Conservation (phyloP, 192 early-diverging fungal genomes). For the Paraglomus brasilianum region DNA sequence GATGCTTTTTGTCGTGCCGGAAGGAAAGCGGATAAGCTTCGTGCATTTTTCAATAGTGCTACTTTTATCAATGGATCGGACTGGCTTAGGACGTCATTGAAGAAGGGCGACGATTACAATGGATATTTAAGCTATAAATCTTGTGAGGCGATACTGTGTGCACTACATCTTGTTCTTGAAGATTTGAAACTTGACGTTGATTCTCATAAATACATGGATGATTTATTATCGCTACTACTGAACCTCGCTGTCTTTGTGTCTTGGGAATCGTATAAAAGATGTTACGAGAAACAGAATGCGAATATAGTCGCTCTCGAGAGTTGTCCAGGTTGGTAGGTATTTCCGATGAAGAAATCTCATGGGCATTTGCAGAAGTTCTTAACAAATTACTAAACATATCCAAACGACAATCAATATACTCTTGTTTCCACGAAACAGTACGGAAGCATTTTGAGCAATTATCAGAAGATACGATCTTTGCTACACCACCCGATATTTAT, state of each 20-base stretch:
- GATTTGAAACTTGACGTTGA: slow-evolving; percentile 48
- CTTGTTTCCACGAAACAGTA: not conserved
- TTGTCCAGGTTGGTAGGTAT: slow-evolving; percentile 24
- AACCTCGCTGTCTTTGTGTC: slow-evolving; percentile 33
- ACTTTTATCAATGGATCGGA: slow-evolving; percentile 13
- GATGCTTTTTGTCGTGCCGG: slow-evolving; percentile 23
- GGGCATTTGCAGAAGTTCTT: not conserved
- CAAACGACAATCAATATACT: not conserved
- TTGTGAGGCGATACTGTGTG: slow-evolving; percentile 34
- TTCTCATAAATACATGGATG: slow-evolving; percentile 33
- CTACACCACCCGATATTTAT: slow-evolving; percentile 21
- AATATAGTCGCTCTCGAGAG: not conserved
- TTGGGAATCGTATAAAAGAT: slow-evolving; percentile 38
- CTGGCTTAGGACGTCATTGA: not conserved
- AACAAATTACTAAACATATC: not conserved
- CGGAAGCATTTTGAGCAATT: not conserved
- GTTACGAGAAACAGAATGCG: slow-evolving; percentile 37
- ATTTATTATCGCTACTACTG: slow-evolving; percentile 35
- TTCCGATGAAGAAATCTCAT: not conserved
- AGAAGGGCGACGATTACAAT: slow-evolving; percentile 20
- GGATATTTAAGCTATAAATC: slow-evolving; percentile 24
- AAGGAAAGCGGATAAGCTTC: slow-evolving; percentile 7
- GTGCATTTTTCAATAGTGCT: slow-evolving; percentile 23
- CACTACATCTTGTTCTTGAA: slow-evolving; percentile 58
- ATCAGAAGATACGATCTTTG: not conserved